Evolutionary conservation across 1,139 yeast species (phyloP).

Genomic region (Groenewaldozyma sp.): DNA sequence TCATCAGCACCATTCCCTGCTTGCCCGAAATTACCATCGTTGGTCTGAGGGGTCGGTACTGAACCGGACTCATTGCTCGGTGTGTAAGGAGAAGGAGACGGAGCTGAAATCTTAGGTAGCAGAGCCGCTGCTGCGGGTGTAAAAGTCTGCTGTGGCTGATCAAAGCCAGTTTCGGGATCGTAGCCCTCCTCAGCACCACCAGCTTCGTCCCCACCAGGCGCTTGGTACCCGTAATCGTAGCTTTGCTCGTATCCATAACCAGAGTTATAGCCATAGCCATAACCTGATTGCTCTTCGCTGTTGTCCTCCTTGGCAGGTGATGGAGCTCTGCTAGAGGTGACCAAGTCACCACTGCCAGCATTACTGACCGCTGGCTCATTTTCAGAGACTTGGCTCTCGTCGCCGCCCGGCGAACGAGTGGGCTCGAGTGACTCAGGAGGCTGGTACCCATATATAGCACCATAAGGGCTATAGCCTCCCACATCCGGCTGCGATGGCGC

Average conservation of each 20-base stretch:
- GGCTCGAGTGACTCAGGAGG: constrained; percentile 3
- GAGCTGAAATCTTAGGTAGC: not conserved
- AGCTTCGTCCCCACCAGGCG: not conserved
- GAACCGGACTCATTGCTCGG: too few species aligned
- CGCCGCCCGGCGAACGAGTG: not conserved
- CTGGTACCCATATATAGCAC: constrained; percentile 6
- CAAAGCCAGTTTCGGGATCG: not conserved
- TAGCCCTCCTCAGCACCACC: not conserved
- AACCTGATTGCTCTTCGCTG: not conserved
- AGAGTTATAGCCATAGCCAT: not conserved
- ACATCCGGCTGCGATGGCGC: not conserved
- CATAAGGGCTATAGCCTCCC: constrained; percentile 6
- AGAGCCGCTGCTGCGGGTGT: not conserved
- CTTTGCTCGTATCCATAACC: not conserved
- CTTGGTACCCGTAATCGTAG: not conserved
- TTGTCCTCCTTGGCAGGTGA: too few species aligned
- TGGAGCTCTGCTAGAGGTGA: not conserved
- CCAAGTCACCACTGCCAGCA: not conserved
- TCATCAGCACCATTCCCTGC: constrained; percentile 18
- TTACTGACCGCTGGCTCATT: not conserved
- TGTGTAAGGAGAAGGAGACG: not conserved
- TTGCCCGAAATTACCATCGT: constrained; percentile 6
- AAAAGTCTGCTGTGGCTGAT: too few species aligned
- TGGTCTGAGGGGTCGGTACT: not conserved
- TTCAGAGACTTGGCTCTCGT: not conserved